Evolutionary conservation across 352 stramenopile genomes (phyloP).

Genomic region (Pythium angustatum): DNA sequence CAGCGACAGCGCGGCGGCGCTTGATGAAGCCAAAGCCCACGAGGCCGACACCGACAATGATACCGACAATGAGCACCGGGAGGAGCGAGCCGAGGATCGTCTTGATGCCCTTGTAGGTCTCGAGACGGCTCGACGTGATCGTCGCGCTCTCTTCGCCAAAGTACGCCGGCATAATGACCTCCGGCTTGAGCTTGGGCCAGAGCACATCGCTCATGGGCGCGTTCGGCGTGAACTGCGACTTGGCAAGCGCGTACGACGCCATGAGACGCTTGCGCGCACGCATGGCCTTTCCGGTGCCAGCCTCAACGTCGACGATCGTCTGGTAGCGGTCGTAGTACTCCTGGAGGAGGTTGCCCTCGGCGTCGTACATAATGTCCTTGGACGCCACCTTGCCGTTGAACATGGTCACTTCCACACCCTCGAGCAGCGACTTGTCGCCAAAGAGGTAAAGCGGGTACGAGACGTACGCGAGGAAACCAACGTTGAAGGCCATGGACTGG

Average conservation of each 20-base stretch:
- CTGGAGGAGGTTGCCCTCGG: constrained; percentile 39
- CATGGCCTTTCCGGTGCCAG: constrained; percentile 71
- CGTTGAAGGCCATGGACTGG: constrained; percentile 48
- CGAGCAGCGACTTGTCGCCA: constrained; percentile 45
- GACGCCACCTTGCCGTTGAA: constrained; percentile 43
- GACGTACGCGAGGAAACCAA: constrained; percentile 57
- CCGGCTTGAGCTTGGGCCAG: constrained; percentile 44
- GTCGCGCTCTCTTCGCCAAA: constrained; percentile 52
- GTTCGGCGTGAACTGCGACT: constrained; percentile 35
- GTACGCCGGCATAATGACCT: constrained; percentile 65
- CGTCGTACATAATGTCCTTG: constrained; percentile 42
- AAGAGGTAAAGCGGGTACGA: constrained; percentile 66
- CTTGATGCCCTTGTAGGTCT: constrained; percentile 58
- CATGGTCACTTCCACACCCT: constrained; percentile 53
- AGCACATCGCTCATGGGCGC: constrained; percentile 61
- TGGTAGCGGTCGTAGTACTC: constrained; percentile 44
- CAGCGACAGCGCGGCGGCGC: constrained; percentile 33
- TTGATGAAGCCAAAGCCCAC: constrained; percentile 44
- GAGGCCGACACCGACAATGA: constrained; percentile 45
- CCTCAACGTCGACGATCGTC: constrained; percentile 65
- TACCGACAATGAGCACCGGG: constrained; percentile 53
- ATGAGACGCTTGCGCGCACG: constrained; percentile 55
- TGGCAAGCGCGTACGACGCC: constrained; percentile 51
- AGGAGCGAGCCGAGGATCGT: constrained; percentile 51
- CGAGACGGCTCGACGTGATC: constrained; percentile 39